Evolutionary conservation across 1,284 basidiomycete genomes (phyloP), one percentile per base, ranked within the genome.

Genomic region (Taiwanofungus camphoratus): DNA sequence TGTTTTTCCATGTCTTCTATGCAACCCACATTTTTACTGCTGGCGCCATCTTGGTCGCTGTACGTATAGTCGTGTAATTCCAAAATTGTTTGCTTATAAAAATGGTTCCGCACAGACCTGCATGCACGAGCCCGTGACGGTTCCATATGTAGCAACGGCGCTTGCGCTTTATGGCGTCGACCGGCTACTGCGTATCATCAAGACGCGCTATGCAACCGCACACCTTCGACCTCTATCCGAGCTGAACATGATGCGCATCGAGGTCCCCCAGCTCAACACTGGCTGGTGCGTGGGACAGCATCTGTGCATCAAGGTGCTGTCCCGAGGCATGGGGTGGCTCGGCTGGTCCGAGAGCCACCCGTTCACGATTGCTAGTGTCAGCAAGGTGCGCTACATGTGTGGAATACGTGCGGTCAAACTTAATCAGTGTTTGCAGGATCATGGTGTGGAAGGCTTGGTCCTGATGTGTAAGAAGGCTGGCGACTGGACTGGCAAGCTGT

Each of bases 261-360:
- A 77, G 45, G 63, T 87, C 12, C 79, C 75, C 2, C 53, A 61
- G 2, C 52, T 85, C 49, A 82, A 79, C 53, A 63, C 73, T 15
- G 89, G 89, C 35, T 92, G 88, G 87, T 76, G 84, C 3, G 82
- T 87, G 1, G 87, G 87, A 0, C 89, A 92, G 57, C 89, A 92
- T 56, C 74, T 92, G 42, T 76, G 83, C 34, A 51, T 92, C 1
- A 78, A 84, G 8, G 69, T 92, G 4, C 62, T 87, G 11, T 73
- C 77, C 8, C 58, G 60, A 2, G 66, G 68, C 4, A 69, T 83
- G 68, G 78, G 82, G 2, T 61, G 68, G 54, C 67, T 71, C 24
- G 75, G 77, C 3, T 77, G 82, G 68, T 36, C 41, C 7, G 45
- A 46, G 50, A 64, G 72, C 0, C 89, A 91, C 54, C 87, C 88